phyloP scores from a whole-genome alignment of 2,329 filamentous ascomycete genomes.

The Clarireedia homoeocarpa region DNA sequence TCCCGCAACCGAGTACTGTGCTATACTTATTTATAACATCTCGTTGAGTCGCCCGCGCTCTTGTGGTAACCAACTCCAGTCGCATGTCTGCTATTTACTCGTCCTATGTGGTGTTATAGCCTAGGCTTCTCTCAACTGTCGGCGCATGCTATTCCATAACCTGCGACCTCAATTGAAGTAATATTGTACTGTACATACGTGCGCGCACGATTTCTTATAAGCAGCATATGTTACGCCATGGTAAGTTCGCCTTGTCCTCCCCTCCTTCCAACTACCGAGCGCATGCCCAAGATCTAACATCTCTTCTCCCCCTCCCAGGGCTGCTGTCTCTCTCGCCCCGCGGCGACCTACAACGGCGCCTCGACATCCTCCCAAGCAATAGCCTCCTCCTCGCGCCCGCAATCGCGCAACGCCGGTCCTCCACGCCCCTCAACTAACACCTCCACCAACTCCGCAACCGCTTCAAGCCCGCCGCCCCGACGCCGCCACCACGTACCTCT shows the following conservation, averaged over 20 bases:
- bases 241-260: not conserved
- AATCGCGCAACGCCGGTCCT: constrained; percentile 15
- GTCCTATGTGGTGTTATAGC: too few relatives aligned
- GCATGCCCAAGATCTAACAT: not conserved
- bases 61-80: too few relatives aligned
- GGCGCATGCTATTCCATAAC: too few relatives aligned
- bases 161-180: not conserved
- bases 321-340: constrained; percentile 50
- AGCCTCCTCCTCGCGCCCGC: constrained; percentile 26
- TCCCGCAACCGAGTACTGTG: too few relatives aligned
- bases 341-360: constrained; percentile 45
- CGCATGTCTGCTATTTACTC: too few relatives aligned
- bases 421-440: constrained; percentile 20
- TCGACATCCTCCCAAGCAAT: constrained; percentile 45
- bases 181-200: not conserved
- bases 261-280: too few relatives aligned
- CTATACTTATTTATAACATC: too few relatives aligned
- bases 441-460: constrained; percentile 9
- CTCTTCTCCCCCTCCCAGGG: constrained; percentile 35
- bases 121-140: too few relatives aligned
- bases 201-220: not conserved
- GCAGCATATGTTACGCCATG: constrained; percentile 7
- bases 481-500: constrained; percentile 32
- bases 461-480: constrained; percentile 9
- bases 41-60: too few relatives aligned